A percentile compares a stretch with the other conserved stretches of the same genome.
Conservation (phyloP, 305 asterid genomes). For the Fraxinus platypoda region DNA sequence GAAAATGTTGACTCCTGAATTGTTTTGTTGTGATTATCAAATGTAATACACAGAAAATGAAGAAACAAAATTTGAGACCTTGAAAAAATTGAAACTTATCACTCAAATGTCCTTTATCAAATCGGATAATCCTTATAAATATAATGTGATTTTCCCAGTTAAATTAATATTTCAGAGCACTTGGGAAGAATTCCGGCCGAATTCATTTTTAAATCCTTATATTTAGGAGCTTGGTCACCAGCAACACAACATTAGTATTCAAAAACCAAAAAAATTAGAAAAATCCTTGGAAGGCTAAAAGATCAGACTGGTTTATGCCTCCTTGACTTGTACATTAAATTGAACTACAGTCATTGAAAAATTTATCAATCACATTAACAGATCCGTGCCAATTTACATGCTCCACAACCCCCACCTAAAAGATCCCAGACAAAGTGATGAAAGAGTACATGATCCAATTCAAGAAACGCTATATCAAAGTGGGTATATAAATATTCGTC, state of each 20-base stretch:
- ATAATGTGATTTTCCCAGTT: neutral
- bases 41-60: neutral
- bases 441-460: neutral
- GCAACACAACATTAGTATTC: neutral
- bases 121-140: neutral
- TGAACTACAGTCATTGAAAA: neutral
- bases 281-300: neutral
- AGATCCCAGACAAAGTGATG: neutral
- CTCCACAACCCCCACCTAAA: conserved; percentile 1
- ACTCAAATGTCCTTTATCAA: neutral
- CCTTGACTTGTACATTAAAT: conserved; percentile 11
- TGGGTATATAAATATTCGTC: neutral
- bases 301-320: neutral
- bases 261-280: neutral
- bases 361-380: conserved; percentile 16
- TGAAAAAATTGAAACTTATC: neutral
- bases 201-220: neutral
- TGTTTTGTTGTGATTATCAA: neutral
- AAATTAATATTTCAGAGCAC: neutral
- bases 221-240: neutral
- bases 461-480: neutral
- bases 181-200: neutral
- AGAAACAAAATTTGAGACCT: neutral
- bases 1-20: neutral
- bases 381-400: conserved; percentile 24